Evolutionary conservation across 768 basidiomycete species (phyloP), one percentile per base, ranked within the genome.

Genomic region (Guyanaporus albipodus): DNA sequence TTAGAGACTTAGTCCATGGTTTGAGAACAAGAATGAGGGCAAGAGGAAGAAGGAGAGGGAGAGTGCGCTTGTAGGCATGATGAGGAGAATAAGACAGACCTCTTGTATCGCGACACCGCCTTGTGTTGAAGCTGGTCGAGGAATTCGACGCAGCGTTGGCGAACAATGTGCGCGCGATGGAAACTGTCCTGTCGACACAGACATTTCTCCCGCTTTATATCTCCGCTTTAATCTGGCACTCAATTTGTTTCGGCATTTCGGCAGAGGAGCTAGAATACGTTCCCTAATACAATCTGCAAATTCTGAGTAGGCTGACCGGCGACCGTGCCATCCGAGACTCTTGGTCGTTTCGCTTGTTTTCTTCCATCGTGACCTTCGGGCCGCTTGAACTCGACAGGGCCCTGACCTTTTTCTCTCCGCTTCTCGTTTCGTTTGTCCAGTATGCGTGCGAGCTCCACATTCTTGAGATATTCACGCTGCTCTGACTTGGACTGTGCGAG

Each of bases 381-480:
- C 36, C 60, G 62, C 49, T 58, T 60, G 31, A 48, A 43, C 19
- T 64, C 58, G 18, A 60, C 7, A 3, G 80, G 70, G 10, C 73
- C 77, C 52, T 79, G 75, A 4, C 79, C 80, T 53, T 72, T 78
- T 61, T 78, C 75, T 49, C 68, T 75, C 60, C 82, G 81, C 62
- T 77, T 79, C 57, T 82, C 77, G 26, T 75, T 80, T n/a, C 88
- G 82, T 62, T 89, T 92, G 53, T 87, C 84, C 56, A 92, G 64
- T 33, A 94, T 82, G 10, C 85, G 80, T 2, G 93, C 94, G 15
- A 93, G 79, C 61, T 97, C 95, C 23, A 99, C 96, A 50, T 96
- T 94, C 63, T 79, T 82, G 43, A 98, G 78, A 67, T 99, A 98
- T 29, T 94, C 90, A 36, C 82, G 80, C 62, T 99, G 94, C 67